phyloP scores from a whole-genome alignment of 768 basidiomycete species.

The Pholiota microspora region DNA sequence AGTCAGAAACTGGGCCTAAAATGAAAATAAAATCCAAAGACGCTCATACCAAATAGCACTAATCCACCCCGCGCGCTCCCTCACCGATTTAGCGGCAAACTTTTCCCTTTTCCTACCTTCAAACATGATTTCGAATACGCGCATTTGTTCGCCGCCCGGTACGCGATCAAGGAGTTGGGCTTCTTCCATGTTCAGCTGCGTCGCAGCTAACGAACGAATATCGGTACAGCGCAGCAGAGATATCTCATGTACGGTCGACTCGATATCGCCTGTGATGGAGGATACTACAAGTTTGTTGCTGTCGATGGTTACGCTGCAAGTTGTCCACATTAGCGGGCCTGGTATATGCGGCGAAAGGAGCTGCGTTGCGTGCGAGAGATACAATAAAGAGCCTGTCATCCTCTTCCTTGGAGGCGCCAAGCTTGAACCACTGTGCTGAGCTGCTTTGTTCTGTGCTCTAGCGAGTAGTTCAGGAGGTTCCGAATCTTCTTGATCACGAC shows the following conservation, averaged over 20 bases:
- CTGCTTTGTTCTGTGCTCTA: neutral
- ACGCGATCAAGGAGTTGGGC: constrained; percentile 30
- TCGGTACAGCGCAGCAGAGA: constrained; percentile 54
- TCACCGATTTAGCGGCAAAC: constrained; percentile 60
- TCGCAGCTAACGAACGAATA: constrained; percentile 53
- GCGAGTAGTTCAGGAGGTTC: neutral
- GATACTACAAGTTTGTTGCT: constrained; percentile 40
- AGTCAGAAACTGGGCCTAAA: neutral
- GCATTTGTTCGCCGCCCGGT: constrained; percentile 38
- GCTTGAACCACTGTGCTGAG: neutral
- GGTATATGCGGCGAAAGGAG: constrained; percentile 16
- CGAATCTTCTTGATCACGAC: neutral
- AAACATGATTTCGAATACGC: constrained; percentile 66
- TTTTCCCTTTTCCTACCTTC: constrained; percentile 49
- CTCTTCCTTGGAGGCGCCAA: constrained; percentile 11
- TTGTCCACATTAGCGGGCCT: constrained; percentile 45
- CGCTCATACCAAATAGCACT: constrained; percentile 65
- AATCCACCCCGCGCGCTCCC: constrained; percentile 71
- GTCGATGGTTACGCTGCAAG: constrained; percentile 38
- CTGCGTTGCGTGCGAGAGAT: constrained; percentile 37
- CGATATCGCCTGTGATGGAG: constrained; percentile 36
- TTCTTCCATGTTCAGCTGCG: constrained; percentile 44
- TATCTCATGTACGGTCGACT: constrained; percentile 43
- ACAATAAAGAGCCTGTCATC: constrained; percentile 41
- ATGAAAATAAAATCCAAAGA: constrained; percentile 1